Evolutionary conservation across 2,329 filamentous ascomycete genomes (phyloP), one percentile per base, ranked within the genome.

Genomic region (Colletotrichum liriopes): DNA sequence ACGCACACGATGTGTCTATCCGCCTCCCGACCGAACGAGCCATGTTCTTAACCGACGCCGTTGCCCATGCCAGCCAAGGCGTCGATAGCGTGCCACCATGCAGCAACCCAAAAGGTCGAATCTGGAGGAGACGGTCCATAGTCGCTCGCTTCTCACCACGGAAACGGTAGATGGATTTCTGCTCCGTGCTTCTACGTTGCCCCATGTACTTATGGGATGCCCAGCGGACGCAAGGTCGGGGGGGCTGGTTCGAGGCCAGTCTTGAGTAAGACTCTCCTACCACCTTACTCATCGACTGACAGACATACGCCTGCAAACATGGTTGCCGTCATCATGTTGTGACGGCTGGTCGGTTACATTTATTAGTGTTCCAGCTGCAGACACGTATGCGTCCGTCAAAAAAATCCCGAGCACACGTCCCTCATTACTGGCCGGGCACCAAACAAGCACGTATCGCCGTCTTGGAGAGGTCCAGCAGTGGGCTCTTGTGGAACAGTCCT

Each of bases 141-240:
- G 9, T 52, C 55, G 43, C 37, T 68, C 59, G 8, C 39, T 20
- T 14, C 26, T 71, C 67, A 73, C 71, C 67, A 67, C 55, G 56
- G 71, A 71, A 71, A 73, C 71, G 47, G 67, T 45, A 71, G 32
- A 67, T 67, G 67, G 71, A 55, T 18, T 18, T 56, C 55, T 66
- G 56, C 49, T 29, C 47, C 37, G 62, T 62, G 67, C 55, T 71
- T 37, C 37, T 45, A 47, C 37, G 26, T 49, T 35, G 41, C 49
- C 49, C 67, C 66, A 66, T 58, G 26, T 45, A 20, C 6, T 16
- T 52, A 39, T 35, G 16, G 60, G 45, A 35, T 43, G 32, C 52
- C 51, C 37, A 67, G 52, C 51, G 39, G 41, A 45, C 51, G 45
- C 43, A 35, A 51, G 69, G 63, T 69, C 59, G 58, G 51, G 52